Base-by-base conservation (phyloP, 2,329 filamentous ascomycete species). In the Colletotrichum sp. region DNA sequence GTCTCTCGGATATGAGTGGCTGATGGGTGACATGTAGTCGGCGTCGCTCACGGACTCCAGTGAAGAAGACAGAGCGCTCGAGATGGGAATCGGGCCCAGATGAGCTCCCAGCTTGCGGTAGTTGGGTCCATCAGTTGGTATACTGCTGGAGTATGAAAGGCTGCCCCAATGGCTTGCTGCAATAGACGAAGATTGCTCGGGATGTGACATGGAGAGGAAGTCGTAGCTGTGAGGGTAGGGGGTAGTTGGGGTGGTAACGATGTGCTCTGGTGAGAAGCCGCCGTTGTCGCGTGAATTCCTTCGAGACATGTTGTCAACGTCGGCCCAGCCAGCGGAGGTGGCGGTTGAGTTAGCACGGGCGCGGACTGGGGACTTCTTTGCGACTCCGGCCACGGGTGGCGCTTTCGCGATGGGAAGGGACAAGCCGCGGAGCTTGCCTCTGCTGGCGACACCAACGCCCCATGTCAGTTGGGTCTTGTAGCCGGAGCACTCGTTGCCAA, bases 401-500 rank as follows among this genome's bases (percentile, higher is more conserved):
- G 90, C 86, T 82, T 92, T 92, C 72, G 91, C 92, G 77, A 93
- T 90, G 75, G 92, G 92, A 74, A 98, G 88, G 72, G 96, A 96
- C 79, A 98, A 89, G 52, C 96, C 96, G 77, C 96, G 92, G 78
- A 99, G 92, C 88, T 99, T 99, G 83, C 96, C 96, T 81, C 96
- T 93, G 86, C 96, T 98, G 72, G 96, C 96, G 75, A 99, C 96
- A 68, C 96, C 96, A 64, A 98, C 95, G 57, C 96, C 96, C 96
- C 96, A 99, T 63, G 96, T 99, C 85, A 99, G 90, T 80, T 96
- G 96, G 18, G 96, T 99, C 87, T 98, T 98, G 89, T 99, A 99
- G 76, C 96, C 96, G 32, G 95, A 96, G 87, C 96, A 99, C 83
- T 98, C 96, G 84, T 95, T 96, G 79, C 96, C 96, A 78, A 95